Conservation (phyloP, 2,329 filamentous ascomycete genomes). For the Penicillium sp. region DNA sequence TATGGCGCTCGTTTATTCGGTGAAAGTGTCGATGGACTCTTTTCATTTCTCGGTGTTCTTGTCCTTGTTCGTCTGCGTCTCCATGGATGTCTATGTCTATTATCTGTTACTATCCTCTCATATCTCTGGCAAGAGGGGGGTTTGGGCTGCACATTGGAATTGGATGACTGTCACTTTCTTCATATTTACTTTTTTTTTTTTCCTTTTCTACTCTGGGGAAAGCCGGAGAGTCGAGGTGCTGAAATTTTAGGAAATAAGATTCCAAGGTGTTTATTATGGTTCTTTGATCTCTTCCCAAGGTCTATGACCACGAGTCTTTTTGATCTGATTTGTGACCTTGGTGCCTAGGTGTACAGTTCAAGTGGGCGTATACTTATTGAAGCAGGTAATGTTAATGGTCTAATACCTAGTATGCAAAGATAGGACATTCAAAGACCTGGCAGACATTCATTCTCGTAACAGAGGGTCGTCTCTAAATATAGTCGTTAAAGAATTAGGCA, state of each 20-base stretch:
- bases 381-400: neutral
- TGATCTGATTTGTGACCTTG: neutral
- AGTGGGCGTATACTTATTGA: neutral
- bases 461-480: neutral
- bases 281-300: too few species aligned
- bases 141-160: slow-evolving; percentile 4
- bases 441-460: neutral
- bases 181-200: neutral
- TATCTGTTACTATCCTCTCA: neutral
- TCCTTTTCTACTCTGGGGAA: neutral
- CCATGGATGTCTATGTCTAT: neutral
- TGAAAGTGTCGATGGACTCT: neutral
- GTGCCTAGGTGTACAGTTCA: too few species aligned
- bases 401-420: neutral
- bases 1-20: slow-evolving; percentile 2
- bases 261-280: too few species aligned
- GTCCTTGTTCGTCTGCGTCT: neutral
- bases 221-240: neutral
- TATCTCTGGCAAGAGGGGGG: neutral
- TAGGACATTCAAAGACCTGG: neutral
- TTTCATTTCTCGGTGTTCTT: slow-evolving; percentile 8
- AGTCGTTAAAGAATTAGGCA: neutral
- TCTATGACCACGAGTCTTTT: too few species aligned
- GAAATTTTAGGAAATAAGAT: neutral
- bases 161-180: neutral